Evolutionary conservation across 768 basidiomycete species (phyloP), one percentile per base, ranked within the genome.

Genomic region (Collybiopsis luxurians): DNA sequence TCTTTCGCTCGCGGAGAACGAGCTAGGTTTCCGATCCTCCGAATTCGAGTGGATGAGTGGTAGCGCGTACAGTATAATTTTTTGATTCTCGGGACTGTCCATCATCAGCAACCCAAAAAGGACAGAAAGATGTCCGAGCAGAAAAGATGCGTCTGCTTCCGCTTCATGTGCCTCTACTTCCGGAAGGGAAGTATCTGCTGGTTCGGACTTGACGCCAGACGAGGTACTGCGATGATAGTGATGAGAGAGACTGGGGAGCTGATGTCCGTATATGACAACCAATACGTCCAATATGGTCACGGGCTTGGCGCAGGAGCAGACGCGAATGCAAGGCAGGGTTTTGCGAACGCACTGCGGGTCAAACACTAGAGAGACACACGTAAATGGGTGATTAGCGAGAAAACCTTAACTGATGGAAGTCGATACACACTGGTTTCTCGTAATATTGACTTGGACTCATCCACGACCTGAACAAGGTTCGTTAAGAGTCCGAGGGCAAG

Each of bases 401-500:
- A n/a, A n/a, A n/a, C n/a, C n/a, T n/a, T n/a, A n/a, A n/a, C n/a
- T n/a, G n/a, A n/a, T n/a, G n/a, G n/a, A n/a, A n/a, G n/a, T n/a
- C n/a, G n/a, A n/a, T 1, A 68, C 84, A 59, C 65, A 89, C 89
- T 71, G 38, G 74, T 79, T 12, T 75, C 72, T 40, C 79, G 75
- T 9, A 83, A 66, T 2, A 73, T 61, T 36, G 75, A 67, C 43
- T 81, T 82, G 10, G 79, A 76, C n/a, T 69, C 73, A 0, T 77
- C 75, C 11, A 77, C 72, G 4, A 73, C 73, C 63, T 91, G 87
- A 0, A 90, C 82, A 42, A 92, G 72, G 67, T 92, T 92, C 52
- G 89, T 90, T 39, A 92, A 71, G 10, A 92, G 71, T 1, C 86
- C 91, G 4, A 93, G 77, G 5, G 85, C 80, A 26, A 93, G 83